Base-by-base conservation (phyloP, 371 early-diverging fungal species). In the Saksenaea vasiformis region DNA sequence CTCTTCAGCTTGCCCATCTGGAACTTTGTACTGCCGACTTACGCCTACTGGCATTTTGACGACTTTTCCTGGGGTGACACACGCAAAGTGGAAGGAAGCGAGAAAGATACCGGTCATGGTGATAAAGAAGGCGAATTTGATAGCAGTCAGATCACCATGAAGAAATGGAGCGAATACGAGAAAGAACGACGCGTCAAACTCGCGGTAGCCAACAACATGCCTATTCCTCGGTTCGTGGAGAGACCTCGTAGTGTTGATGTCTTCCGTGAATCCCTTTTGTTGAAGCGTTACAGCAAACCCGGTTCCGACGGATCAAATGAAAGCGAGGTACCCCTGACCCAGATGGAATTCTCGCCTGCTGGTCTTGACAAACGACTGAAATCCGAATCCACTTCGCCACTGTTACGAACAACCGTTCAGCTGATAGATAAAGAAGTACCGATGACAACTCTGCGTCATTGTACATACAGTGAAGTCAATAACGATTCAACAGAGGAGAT, bases 31-130 rank as follows among this genome's bases (percentile, higher is more conserved):
- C 85, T 99, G 14, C 99, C 99, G 1, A 82, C 93, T 0, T 99
- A 99, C 70, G 96, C 99, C 8, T 99, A 91, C 80, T 99, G 99
- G 99, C 97, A 98, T 76, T 98, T 99, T 80, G 99, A 99, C 75
- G 98, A 99, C 71, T 98, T 99, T 69, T 89, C 91, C 3, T 99
- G 99, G 99, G 99, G 99, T 9, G 92, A 97, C 65, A 99, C 99
- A 0, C 87, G 99, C 56, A 87, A 88, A 66, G 91, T 95, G 0
- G 87, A 88, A 39, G 86, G 68, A 60, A 85, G 78, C 5, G 78
- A 78, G 51, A 74, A 66, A 60, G 93, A 87, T 9, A 69, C 60
- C 11, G 72, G 71, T 0, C 87, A 89, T 54, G 83, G 85, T 5
- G 76, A 74, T 24, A 85, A 85, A 62, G 83, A 83, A 26, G 91